Evolutionary conservation across 2,329 filamentous ascomycete species (phyloP).

Genomic region (Metarhizium guizhouense): DNA sequence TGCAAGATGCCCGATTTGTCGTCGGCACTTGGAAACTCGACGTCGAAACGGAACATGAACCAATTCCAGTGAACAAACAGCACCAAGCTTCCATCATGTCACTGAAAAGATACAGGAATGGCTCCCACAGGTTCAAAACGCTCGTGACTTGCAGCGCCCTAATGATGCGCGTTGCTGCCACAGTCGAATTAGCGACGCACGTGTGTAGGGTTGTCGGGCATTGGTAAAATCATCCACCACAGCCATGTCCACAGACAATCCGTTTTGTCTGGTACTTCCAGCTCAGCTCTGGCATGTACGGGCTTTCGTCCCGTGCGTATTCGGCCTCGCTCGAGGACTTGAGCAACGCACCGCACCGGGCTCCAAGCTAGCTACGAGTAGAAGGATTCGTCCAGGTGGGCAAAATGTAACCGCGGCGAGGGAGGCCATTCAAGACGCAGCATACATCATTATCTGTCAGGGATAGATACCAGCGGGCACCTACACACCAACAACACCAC

Average conservation of each 20-base stretch:
- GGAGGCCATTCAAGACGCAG: constrained; percentile 35
- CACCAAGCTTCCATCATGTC: constrained; percentile 9
- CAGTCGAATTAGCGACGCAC: constrained; percentile 25
- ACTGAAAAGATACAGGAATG: constrained; percentile 15
- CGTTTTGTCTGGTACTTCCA: too few species aligned
- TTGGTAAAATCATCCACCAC: too few species aligned
- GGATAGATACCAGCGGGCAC: constrained; percentile 56
- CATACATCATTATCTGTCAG: constrained; percentile 53
- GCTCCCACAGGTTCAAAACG: constrained; percentile 20
- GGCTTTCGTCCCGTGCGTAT: constrained; percentile 25
- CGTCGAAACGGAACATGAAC: too few species aligned
- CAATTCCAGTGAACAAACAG: too few species aligned
- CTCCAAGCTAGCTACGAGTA: constrained; percentile 20
- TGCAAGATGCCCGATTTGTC: too few species aligned
- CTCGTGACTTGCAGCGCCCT: constrained; percentile 27
- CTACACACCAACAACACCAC: constrained; percentile 20
- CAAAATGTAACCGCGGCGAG: constrained; percentile 46
- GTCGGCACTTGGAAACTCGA: too few species aligned
- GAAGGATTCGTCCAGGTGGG: constrained; percentile 53
- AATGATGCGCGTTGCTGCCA: constrained; percentile 25
- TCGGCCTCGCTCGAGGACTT: constrained; percentile 20
- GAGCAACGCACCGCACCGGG: constrained; percentile 23
- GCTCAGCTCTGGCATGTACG: too few species aligned
- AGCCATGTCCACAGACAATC: too few species aligned
- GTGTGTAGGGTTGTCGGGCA: constrained; percentile 29